Evolutionary conservation across 2,329 filamentous ascomycete genomes (phyloP).

Genomic region (Aspergillus hiratsukae): DNA sequence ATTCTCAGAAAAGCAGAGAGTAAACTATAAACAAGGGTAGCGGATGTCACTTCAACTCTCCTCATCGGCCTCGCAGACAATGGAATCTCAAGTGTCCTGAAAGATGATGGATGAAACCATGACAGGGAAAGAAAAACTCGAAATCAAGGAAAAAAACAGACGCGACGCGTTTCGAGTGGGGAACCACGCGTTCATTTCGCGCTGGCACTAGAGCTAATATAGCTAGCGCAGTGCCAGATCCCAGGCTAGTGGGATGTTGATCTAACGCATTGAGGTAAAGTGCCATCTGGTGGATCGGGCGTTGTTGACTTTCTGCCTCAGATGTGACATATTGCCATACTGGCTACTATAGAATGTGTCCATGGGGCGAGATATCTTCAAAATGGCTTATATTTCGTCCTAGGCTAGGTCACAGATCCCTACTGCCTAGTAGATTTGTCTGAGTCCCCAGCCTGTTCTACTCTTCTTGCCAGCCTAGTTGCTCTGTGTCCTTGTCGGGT

Average conservation of each 20-base stretch:
- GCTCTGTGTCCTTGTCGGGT: conserved; percentile 6
- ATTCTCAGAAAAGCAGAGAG: neutral
- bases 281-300: neutral
- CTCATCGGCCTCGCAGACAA: neutral
- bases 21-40: neutral
- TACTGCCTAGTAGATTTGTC: neutral
- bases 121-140: neutral
- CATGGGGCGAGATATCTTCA: neutral
- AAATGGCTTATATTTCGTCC: neutral
- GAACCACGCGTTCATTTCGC: conserved; percentile 14
- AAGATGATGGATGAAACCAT: neutral
- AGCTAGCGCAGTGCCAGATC: neutral
- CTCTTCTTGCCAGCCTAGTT: conserved; percentile 17
- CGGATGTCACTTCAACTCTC: neutral
- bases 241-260: neutral
- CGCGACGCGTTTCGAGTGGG: conserved; percentile 10
- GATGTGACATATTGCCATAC: neutral
- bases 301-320: neutral
- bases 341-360: neutral
- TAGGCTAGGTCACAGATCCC: neutral
- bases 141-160: conserved; percentile 5
- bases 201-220: conserved; percentile 1
- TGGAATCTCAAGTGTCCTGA: neutral
- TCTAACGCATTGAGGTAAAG: neutral
- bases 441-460: neutral